Percentiles rank a stretch among this genome's conserved stretches.
These are phyloP conservation scores for Malus hybrid DNA, from an alignment of 331 rosid genomes.

Conservation along the genomic window DNA sequence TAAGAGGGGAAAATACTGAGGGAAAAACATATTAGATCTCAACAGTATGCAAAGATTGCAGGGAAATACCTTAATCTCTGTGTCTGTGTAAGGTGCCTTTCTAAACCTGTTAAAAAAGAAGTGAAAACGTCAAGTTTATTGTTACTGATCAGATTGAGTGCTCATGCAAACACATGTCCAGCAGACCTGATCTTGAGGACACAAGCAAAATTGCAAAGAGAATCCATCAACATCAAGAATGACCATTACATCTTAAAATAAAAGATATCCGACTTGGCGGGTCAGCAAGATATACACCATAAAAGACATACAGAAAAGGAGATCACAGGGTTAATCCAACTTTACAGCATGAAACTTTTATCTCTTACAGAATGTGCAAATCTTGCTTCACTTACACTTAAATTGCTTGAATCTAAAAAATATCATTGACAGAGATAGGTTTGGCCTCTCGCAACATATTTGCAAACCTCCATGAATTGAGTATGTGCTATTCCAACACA, in stretches of 20 bases:
- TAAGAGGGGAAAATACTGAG: not conserved
- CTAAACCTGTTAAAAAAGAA: conserved; percentile 47
- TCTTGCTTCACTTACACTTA: not conserved
- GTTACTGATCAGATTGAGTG: not conserved
- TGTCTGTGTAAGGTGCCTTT: conserved; percentile 67
- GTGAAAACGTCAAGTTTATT: not conserved
- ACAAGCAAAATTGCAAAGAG: not conserved
- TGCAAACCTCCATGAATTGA: not conserved
- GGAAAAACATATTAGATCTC: not conserved
- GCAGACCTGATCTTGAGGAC: not conserved
- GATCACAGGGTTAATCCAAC: not conserved
- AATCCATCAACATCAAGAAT: not conserved
- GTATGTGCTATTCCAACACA: too few relatives aligned
- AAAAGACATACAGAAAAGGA: not conserved
- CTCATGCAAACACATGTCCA: not conserved
- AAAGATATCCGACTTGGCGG: not conserved
- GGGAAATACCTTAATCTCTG: conserved; percentile 74
- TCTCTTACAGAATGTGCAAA: not conserved
- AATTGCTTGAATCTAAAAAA: not conserved
- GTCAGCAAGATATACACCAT: not conserved
- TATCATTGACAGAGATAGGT: not conserved
- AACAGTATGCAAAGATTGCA: conserved; percentile 1
- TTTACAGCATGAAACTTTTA: not conserved
- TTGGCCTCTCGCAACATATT: not conserved
- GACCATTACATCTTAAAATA: not conserved